phyloP scores from a whole-genome alignment of 106 monocot genomes.

The Ottelia alismoides region DNA sequence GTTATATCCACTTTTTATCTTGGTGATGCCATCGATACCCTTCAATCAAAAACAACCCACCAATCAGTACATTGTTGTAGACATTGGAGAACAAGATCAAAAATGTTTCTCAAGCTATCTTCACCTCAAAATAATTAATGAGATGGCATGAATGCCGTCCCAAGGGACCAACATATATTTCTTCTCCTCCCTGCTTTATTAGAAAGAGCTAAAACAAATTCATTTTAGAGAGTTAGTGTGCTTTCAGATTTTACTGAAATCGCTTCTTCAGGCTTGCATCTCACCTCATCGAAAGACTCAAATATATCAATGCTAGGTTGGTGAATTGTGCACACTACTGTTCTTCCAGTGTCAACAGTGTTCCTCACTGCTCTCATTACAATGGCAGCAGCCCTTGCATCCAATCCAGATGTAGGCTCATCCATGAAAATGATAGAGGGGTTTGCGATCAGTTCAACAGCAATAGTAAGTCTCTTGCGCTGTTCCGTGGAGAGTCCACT shows the following conservation, averaged over 20 bases:
- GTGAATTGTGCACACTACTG: constrained; percentile 59
- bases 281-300: constrained; percentile 61
- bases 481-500: constrained; percentile 57
- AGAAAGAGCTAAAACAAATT: constrained; percentile 62
- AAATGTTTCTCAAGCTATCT: not conserved
- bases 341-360: constrained; percentile 52
- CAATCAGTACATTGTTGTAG: not conserved
- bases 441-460: constrained; percentile 52
- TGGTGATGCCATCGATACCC: constrained; percentile 47
- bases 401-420: constrained; percentile 52
- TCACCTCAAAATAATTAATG: constrained; percentile 60
- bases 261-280: not conserved
- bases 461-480: constrained; percentile 53
- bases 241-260: not conserved
- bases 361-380: constrained; percentile 59
- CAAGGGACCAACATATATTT: constrained; percentile 74
- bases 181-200: constrained; percentile 83
- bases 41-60: constrained; percentile 5
- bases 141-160: constrained; percentile 56
- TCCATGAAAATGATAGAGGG: constrained; percentile 69
- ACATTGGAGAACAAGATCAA: not conserved
- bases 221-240: too few relatives aligned
- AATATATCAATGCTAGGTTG: constrained; percentile 67
- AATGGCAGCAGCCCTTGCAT: constrained; percentile 57
- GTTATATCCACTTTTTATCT: constrained; percentile 66